Evolutionary conservation across 129 eudicot genomes (phyloP).

Genomic region (Oenanthe sinensis): DNA sequence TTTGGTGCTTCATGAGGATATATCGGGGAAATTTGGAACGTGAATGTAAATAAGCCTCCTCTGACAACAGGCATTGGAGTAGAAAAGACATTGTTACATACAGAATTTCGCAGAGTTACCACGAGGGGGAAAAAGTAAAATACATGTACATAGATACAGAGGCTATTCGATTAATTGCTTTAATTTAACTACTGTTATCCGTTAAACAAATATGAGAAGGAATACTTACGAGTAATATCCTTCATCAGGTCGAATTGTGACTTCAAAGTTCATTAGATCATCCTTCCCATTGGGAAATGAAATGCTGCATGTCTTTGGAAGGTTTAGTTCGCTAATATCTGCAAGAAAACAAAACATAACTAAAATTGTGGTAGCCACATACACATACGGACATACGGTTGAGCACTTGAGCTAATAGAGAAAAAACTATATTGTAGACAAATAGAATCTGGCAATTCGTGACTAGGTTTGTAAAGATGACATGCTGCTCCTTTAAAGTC

Average conservation of each 20-base stretch:
- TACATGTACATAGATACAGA: neutral
- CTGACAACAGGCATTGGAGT: slow-evolving; percentile 18
- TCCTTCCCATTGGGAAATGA: slow-evolving; percentile 28
- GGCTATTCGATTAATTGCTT: neutral
- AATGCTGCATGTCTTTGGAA: slow-evolving; percentile 24
- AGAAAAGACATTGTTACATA: neutral
- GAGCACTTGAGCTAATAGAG: too few relatives aligned
- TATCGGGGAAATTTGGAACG: slow-evolving; percentile 38
- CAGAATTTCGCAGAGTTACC: neutral
- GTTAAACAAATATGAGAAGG: neutral
- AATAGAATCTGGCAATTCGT: neutral
- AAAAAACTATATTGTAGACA: neutral
- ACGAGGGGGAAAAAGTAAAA: neutral
- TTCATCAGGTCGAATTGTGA: slow-evolving; percentile 32
- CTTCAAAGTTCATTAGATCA: slow-evolving; percentile 36
- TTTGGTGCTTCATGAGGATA: slow-evolving; percentile 75
- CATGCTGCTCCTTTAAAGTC: neutral
- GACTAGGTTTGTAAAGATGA: neutral
- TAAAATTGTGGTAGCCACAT: neutral
- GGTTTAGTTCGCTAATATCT: slow-evolving; percentile 30
- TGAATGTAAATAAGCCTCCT: slow-evolving; percentile 47
- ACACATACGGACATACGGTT: too few relatives aligned
- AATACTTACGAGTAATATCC: slow-evolving; percentile 24
- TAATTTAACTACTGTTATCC: neutral
- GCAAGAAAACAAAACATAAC: neutral